Percentiles rank a stretch among this genome's conserved stretches.
Evolutionary conservation across 257 asterid genomes (phyloP).

Genomic region (Przewalskia tangutica): DNA sequence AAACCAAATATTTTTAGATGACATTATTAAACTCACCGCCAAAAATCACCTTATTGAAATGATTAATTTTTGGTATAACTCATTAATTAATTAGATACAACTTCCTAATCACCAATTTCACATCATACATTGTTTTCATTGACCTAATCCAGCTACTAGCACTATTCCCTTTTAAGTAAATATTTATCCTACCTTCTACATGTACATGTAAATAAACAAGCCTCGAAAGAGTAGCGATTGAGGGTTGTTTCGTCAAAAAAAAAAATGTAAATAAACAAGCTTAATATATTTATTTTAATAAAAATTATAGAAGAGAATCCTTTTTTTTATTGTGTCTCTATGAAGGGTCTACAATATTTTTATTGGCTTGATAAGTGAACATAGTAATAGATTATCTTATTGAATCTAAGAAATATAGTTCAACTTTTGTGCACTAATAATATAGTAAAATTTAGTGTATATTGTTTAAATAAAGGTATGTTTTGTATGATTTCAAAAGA

Average conservation of each 20-base stretch:
- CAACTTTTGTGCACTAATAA: not conserved
- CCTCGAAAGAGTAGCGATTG: too few species aligned
- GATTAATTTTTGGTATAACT: constrained; percentile 5
- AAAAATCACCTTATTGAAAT: not conserved
- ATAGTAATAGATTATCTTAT: not conserved
- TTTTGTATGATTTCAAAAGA: not conserved
- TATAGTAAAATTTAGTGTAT: not conserved
- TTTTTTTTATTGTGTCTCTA: not conserved
- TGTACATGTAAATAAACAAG: not conserved
- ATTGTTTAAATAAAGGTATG: too few species aligned
- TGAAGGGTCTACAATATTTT: not conserved
- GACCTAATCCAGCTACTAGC: constrained; percentile 60
- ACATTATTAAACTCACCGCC: not conserved
- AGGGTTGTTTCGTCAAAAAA: too few species aligned
- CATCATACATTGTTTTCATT: constrained; percentile 36
- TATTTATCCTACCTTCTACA: not conserved
- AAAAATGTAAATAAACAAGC: not conserved
- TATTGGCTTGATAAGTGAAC: not conserved
- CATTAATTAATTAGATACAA: constrained; percentile 14
- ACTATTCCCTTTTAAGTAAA: not conserved
- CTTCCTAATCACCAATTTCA: constrained; percentile 21
- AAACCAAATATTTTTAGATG: not conserved
- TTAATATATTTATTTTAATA: not conserved
- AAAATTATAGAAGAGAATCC: not conserved
- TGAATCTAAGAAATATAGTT: not conserved